A percentile compares a stretch with the other conserved stretches of the same genome.
Evolutionary conservation across 148 eudicot genomes (phyloP).

Genomic region (Rhododendron simsii): DNA sequence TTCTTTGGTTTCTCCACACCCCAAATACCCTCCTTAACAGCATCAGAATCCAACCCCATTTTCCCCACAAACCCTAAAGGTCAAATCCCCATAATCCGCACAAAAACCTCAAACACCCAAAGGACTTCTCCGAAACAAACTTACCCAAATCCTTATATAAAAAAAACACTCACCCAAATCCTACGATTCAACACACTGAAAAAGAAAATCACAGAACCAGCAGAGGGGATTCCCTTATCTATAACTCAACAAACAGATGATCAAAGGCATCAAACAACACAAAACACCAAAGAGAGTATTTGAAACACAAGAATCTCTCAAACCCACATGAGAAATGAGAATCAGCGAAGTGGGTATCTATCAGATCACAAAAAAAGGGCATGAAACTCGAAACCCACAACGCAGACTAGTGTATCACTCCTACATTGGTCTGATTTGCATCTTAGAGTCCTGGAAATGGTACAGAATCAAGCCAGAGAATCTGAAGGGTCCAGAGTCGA

Average conservation of each 20-base stretch:
- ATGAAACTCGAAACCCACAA: conserved; percentile 2
- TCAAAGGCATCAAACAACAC: background rate
- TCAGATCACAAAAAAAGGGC: background rate
- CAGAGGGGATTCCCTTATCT: background rate
- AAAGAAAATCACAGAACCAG: background rate
- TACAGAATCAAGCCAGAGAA: background rate
- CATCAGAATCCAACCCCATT: conserved; percentile 30
- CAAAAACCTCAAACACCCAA: conserved; percentile 1
- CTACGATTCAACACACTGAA: background rate
- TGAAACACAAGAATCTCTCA: background rate
- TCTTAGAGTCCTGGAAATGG: conserved; percentile 2
- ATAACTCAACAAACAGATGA: background rate
- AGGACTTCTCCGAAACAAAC: background rate
- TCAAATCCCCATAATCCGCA: background rate
- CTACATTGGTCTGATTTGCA: background rate
- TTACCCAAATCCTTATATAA: background rate
- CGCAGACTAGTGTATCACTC: background rate
- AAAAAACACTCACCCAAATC: conserved; percentile 1
- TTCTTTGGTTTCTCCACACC: conserved; percentile 16
- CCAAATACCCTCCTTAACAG: conserved; percentile 23
- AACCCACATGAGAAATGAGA: conserved; percentile 6
- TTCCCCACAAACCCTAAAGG: conserved; percentile 12
- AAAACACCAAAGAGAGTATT: background rate
- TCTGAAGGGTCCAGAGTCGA: conserved; percentile 1
- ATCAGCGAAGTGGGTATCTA: background rate